Evolutionary conservation across 2,329 filamentous ascomycete species (phyloP), one percentile per base, ranked within the genome.

Genomic region (Aureobasidium sp.): DNA sequence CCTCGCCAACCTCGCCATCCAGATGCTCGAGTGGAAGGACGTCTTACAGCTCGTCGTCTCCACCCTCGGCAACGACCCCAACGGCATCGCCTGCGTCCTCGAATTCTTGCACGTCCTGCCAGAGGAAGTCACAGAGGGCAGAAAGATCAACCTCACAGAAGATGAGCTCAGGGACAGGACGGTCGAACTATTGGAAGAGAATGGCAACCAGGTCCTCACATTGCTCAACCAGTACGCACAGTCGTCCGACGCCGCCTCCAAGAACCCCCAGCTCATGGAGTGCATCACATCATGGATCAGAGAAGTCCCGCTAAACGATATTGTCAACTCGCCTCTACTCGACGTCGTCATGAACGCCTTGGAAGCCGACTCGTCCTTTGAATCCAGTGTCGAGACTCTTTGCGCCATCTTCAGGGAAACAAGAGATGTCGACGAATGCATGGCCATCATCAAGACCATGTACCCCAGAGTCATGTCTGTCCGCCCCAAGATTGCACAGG

Each of bases 61-160:
- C 62, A 84, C 89, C 47, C 84, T 97, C 62, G 88, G 89, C 67
- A 85, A 84, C 73, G 88, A 89, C 71, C 84, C 88, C 64, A 85
- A 87, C 71, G 91, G 88, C 73, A 86, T 94, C 70, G 86, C 91
- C 67, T 94, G 89, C 75, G 89, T 97, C 70, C 82, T 99, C 72
- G 94, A 99, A 76, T 99, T 99, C 76, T 82, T 99, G 67, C 91
- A 91, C 76, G 92, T 99, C 70, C 86, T 99, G 67, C 94, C 94
- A 62, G 94, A 99, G 82, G 94, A 99, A 83, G 94, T 99, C 73
- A 97, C 90, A 69, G 93, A 99, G 83, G 94, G 94, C 79, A 91
- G 94, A 79, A 99, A 97, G 81, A 97, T 99, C 83, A 96, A 91
- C 83, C 84, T 99, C 79, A 92, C 91, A 85, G 94, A 99, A 89